Evolutionary conservation across 2,329 filamentous ascomycete species (phyloP).

Genomic region (Pyricularia pennisetigena): DNA sequence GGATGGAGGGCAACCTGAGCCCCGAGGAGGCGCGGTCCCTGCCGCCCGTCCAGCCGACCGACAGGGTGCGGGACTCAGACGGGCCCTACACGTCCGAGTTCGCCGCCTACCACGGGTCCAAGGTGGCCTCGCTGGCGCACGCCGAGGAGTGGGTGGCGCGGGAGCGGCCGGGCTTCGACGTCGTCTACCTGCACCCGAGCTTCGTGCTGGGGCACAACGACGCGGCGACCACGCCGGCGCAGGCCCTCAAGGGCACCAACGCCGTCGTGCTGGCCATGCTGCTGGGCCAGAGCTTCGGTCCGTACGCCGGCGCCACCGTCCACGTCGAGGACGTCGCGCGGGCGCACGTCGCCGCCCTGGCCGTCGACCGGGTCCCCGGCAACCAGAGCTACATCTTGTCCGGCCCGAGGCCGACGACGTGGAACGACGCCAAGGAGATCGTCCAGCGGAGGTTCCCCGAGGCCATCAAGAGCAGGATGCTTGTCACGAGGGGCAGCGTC

Average conservation of each 20-base stretch:
- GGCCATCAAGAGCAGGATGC: conserved; percentile 16
- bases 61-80: conserved; percentile 8
- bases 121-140: conserved; percentile 21
- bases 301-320: conserved; percentile 20
- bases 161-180: conserved; percentile 22
- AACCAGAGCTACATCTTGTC: conserved; percentile 22
- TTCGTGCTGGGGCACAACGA: conserved; percentile 27
- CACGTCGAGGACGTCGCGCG: conserved; percentile 27
- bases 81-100: conserved; percentile 20
- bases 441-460: conserved; percentile 19
- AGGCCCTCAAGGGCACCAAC: conserved; percentile 24
- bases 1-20: conserved; percentile 11
- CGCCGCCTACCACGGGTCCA: conserved; percentile 25
- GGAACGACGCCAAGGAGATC: conserved; percentile 28
- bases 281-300: conserved; percentile 17
- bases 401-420: conserved; percentile 15
- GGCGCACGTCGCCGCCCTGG: conserved; percentile 25
- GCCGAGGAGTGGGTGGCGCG: conserved; percentile 22
- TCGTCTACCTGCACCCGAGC: conserved; percentile 24
- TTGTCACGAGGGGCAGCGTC: conserved; percentile 14
- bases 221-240: conserved; percentile 14
- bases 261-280: conserved; percentile 22
- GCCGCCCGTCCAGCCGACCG: conserved; percentile 24
- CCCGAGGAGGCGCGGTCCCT: conserved; percentile 14
- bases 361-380: conserved; percentile 22